phyloP scores from a whole-genome alignment of 306 rosid genomes.

The Oemleria cerasiformis region DNA sequence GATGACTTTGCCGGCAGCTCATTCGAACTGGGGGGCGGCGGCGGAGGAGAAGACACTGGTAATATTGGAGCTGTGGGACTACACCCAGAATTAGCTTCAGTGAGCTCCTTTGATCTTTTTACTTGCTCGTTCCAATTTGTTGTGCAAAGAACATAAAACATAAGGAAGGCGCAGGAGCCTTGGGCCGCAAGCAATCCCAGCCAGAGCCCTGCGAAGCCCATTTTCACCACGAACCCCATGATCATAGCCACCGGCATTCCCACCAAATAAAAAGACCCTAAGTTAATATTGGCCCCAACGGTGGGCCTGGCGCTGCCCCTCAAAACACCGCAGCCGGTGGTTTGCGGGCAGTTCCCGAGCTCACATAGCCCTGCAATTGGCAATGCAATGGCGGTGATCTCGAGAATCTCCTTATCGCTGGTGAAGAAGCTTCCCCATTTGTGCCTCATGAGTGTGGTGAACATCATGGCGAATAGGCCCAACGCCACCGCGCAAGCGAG shows the following conservation, averaged over 20 bases:
- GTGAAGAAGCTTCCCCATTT: slow-evolving; percentile 86
- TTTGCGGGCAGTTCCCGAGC: slow-evolving; percentile 95
- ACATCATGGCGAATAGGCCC: slow-evolving; percentile 66
- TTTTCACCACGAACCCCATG: slow-evolving; percentile 52
- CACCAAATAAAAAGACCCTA: slow-evolving; percentile 82
- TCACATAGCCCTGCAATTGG: slow-evolving; percentile 86
- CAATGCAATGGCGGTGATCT: slow-evolving; percentile 71
- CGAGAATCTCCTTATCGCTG: slow-evolving; percentile 47
- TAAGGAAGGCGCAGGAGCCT: slow-evolving; percentile 68
- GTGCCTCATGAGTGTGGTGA: slow-evolving; percentile 67
- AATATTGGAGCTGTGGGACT: slow-evolving; percentile 25
- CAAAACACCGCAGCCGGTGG: slow-evolving; percentile 85
- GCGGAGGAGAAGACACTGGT: slow-evolving; percentile 12
- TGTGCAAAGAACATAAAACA: slow-evolving; percentile 64
- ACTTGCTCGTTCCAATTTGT: slow-evolving; percentile 77
- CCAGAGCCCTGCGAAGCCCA: slow-evolving; percentile 92
- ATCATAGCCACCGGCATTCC: slow-evolving; percentile 84
- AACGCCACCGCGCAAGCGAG: slow-evolving; percentile 48
- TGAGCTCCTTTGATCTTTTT: slow-evolving; percentile 58
- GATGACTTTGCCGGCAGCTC: slow-evolving; percentile 22
- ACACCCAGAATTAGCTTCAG: slow-evolving; percentile 16
- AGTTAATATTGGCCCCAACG: slow-evolving; percentile 79
- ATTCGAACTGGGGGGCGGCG: neutral
- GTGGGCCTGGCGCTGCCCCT: slow-evolving; percentile 88
- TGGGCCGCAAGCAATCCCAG: slow-evolving; percentile 96